Base-by-base conservation (phyloP, 176 grass and related monocot species). In the Carex kokanica region DNA sequence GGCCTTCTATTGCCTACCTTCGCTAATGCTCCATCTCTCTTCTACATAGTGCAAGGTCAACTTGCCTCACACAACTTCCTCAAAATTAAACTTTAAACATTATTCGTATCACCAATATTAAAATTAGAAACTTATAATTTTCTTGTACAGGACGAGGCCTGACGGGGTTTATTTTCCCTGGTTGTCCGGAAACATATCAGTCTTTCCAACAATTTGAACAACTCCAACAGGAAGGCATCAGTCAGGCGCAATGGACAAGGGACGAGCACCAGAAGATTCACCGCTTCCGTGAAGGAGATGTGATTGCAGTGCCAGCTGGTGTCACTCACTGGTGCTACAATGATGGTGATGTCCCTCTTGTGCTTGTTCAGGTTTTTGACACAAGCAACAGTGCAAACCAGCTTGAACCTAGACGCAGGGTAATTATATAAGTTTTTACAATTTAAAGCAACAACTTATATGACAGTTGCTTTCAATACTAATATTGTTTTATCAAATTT, bases 261-360 rank as follows among this genome's bases (percentile, higher is more conserved):
- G 88, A 89, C 6, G 88, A 89, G 79, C 88, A 86, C 84, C 88
- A 89, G 52, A 36, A 89, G 60, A 1, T 89, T 49, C 84, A 83
- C 24, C 88, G 56, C 6, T 77, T 86, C 61, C 80, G 80, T n/a
- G 32, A 83, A 60, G 84, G 88, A 12, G 84, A 90, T 31, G 25
- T 90, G 17, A 64, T 90, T 65, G 84, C 84, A 10, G 41, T 86
- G 56, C 88, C 84, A 8, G 71, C 84, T 3, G 88, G 88, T 9
- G 51, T 86, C 27, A 74, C 53, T 40, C 80, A 83, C 59, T 90
- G 88, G 84, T 57, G 51, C 18, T 86, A 90, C 80, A 86, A 90
- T 45, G 74, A 86, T 17, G 88, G 88, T 2, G 88, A 90, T 47
- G 67, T 81, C 16, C 84, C 71, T 0, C 84, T 83, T 13, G 79